These are phyloP conservation scores for Phytophthora citrophthora DNA, from an alignment of 352 stramenopile species.

Conservation along the genomic window DNA sequence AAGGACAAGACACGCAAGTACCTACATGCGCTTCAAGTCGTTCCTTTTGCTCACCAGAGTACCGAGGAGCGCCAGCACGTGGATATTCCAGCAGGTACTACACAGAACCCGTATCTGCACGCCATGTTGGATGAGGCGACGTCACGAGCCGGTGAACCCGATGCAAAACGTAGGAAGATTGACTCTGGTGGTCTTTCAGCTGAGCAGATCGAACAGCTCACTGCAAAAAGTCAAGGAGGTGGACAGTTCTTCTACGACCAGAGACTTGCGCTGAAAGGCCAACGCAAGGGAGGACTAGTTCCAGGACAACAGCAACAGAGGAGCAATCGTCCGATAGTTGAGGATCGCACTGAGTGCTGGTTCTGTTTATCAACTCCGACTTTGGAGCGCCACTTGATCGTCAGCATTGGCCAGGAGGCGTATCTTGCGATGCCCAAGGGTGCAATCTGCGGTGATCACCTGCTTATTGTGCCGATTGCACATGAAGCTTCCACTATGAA, in stretches of 20 bases:
- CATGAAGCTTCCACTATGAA: slow-evolving; percentile 69
- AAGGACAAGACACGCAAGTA: slow-evolving; percentile 86
- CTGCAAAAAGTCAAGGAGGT: slow-evolving; percentile 41
- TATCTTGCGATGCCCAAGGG: slow-evolving; percentile 87
- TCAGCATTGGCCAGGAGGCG: slow-evolving; percentile 80
- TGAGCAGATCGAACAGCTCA: slow-evolving; percentile 74
- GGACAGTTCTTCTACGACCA: slow-evolving; percentile 85
- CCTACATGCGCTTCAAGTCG: slow-evolving; percentile 76
- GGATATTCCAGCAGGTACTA: slow-evolving; percentile 75
- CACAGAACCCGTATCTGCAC: slow-evolving; percentile 72
- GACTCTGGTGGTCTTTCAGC: slow-evolving; percentile 51
- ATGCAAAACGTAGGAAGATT: slow-evolving; percentile 52
- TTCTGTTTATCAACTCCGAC: slow-evolving; percentile 83
- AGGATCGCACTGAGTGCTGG: slow-evolving; percentile 83
- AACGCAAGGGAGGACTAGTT: slow-evolving; percentile 51
- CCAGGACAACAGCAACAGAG: slow-evolving; percentile 29
- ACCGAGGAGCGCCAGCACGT: slow-evolving; percentile 39
- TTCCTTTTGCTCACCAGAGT: slow-evolving; percentile 37
- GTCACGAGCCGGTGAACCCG: slow-evolving; percentile 24
- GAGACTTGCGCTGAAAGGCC: slow-evolving; percentile 57
- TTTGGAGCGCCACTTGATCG: slow-evolving; percentile 82
- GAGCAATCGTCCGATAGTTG: slow-evolving; percentile 39
- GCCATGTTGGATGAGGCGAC: slow-evolving; percentile 34
- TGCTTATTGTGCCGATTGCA: slow-evolving; percentile 81
- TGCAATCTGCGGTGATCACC: slow-evolving; percentile 76